Conservation (phyloP, 139 green algal species). For the Ostreobium quekettii region DNA sequence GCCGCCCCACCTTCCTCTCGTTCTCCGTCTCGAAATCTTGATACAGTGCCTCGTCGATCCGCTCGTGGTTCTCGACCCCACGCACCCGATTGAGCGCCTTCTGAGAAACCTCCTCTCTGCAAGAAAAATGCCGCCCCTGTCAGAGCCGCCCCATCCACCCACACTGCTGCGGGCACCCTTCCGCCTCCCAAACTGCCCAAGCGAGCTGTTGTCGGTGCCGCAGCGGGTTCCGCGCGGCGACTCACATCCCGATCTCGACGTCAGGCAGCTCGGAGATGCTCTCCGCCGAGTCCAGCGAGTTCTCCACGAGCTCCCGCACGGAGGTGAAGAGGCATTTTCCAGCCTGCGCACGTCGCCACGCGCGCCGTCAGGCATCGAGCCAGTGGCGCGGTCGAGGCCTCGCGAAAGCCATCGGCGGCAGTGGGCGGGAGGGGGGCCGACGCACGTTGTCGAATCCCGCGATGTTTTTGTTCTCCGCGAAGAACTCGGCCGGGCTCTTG, state of each 20-base stretch:
- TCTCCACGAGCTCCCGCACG: slow-evolving; percentile 91
- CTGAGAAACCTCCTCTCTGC: slow-evolving; percentile 73
- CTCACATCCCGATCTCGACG: slow-evolving; percentile 72
- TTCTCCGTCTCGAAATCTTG: slow-evolving; percentile 83
- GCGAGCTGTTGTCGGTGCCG: background rate
- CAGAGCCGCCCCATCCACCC: background rate
- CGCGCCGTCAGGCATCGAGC: background rate
- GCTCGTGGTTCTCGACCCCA: slow-evolving; percentile 64
- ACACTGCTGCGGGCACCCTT: background rate
- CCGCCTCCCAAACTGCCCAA: background rate
- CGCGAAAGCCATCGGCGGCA: background rate
- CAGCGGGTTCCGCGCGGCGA: background rate
- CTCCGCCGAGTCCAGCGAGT: slow-evolving; percentile 85
- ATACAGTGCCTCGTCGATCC: slow-evolving; percentile 84
- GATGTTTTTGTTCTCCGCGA: slow-evolving; percentile 97
- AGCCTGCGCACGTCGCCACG: slow-evolving; percentile 42
- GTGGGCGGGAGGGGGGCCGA: background rate
- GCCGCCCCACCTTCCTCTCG: slow-evolving; percentile 40
- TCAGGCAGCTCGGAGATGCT: slow-evolving; percentile 62
- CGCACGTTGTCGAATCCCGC: slow-evolving; percentile 94
- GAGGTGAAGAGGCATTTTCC: slow-evolving; percentile 96
- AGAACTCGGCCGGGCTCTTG: slow-evolving; percentile 92
- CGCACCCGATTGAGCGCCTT: slow-evolving; percentile 64
- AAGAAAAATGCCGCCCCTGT: background rate
- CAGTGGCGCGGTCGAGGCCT: background rate